phyloP scores from a whole-genome alignment of 495 filamentous ascomycete species.

The Penicillium steckii region DNA sequence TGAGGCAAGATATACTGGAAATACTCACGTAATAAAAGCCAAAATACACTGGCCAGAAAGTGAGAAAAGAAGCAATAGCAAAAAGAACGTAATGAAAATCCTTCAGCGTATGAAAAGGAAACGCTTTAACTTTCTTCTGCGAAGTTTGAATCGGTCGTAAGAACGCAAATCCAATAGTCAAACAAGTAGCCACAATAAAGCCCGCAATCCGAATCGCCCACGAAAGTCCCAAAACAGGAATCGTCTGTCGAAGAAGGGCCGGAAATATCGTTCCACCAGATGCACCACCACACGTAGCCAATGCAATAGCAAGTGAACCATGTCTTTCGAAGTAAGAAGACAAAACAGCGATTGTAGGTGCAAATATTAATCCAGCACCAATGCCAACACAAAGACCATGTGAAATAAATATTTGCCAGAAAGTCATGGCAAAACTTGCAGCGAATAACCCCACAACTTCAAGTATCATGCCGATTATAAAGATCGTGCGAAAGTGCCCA shows the following conservation, averaged over 20 bases:
- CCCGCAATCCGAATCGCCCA: background rate
- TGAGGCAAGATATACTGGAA: too few species aligned
- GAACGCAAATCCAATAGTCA: background rate
- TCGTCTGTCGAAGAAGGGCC: background rate
- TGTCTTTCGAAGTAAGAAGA: constrained; percentile 65
- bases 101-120: background rate
- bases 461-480: constrained; percentile 45
- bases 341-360: constrained; percentile 55
- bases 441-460: constrained; percentile 58
- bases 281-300: constrained; percentile 58
- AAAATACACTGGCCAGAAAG: background rate
- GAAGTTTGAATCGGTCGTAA: background rate
- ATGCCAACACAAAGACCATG: constrained; percentile 68
- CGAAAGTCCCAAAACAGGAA: background rate
- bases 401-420: constrained; percentile 55
- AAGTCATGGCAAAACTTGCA: constrained; percentile 46
- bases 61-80: background rate
- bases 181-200: background rate
- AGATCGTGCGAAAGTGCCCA: constrained; percentile 53
- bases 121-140: background rate
- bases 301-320: constrained; percentile 58
- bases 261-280: constrained; percentile 51
- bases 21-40: background rate
- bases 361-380: constrained; percentile 63
- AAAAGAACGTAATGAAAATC: background rate